Evolutionary conservation across 768 basidiomycete genomes (phyloP).

Genomic region (Pisolithus sp.): DNA sequence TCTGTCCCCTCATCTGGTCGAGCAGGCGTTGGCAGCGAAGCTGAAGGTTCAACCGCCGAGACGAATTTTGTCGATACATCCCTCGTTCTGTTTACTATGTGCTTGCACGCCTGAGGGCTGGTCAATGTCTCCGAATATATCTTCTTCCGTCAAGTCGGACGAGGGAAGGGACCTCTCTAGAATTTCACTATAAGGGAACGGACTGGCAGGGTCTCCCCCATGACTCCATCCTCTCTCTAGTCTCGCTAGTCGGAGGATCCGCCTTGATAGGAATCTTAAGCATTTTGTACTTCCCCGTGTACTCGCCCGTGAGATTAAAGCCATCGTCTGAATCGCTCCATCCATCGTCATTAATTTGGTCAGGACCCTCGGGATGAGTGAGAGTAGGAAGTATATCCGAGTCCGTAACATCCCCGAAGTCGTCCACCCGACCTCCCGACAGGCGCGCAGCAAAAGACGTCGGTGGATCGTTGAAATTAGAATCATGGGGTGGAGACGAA

Average conservation of each 20-base stretch:
- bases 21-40: not conserved
- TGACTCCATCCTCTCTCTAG: slow-evolving; percentile 40
- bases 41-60: slow-evolving; percentile 10
- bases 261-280: slow-evolving; percentile 53
- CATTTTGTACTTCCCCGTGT: slow-evolving; percentile 57
- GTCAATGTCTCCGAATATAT: not conserved
- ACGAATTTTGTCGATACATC: slow-evolving; percentile 15
- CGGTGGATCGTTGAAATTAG: not conserved
- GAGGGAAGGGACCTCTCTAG: slow-evolving; percentile 23
- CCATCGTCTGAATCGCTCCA: slow-evolving; percentile 28
- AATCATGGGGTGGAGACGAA: slow-evolving; percentile 24
- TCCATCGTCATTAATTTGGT: slow-evolving; percentile 2
- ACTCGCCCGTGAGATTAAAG: slow-evolving; percentile 46
- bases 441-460: slow-evolving; percentile 18
- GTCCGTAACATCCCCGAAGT: not conserved
- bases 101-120: not conserved
- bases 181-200: slow-evolving; percentile 43
- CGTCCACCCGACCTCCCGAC: slow-evolving; percentile 4
- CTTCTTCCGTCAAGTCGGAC: slow-evolving; percentile 8
- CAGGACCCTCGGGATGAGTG: not conserved
- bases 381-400: slow-evolving; percentile 15
- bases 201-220: slow-evolving; percentile 72
- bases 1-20: slow-evolving; percentile 1
- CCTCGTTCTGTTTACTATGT: too few relatives aligned
- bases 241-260: slow-evolving; percentile 58